A percentile compares a stretch with the other conserved stretches of the same genome.
Evolutionary conservation across 2,329 filamentous ascomycete species (phyloP).

Genomic region (Monosporascus sp.): DNA sequence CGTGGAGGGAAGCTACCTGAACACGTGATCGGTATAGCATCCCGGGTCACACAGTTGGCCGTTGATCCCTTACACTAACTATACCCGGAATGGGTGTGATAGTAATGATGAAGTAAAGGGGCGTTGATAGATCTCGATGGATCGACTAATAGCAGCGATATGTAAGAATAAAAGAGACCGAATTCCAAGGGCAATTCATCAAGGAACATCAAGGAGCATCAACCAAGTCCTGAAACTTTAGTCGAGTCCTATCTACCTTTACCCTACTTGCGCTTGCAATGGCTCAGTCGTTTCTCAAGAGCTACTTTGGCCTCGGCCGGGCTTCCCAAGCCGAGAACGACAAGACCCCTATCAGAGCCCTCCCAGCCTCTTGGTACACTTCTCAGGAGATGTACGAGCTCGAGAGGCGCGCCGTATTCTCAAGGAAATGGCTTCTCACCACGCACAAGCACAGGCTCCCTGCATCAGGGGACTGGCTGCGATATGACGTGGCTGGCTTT

Average conservation of each 20-base stretch:
- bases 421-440: constrained; percentile 49
- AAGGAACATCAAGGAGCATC: not conserved
- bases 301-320: constrained; percentile 33
- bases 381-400: constrained; percentile 51
- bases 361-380: constrained; percentile 49
- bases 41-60: not conserved
- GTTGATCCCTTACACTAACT: not conserved
- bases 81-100: not conserved
- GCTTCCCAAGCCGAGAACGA: constrained; percentile 5
- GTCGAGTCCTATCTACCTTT: not conserved
- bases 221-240: not conserved
- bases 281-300: constrained; percentile 24
- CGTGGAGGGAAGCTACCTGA: not conserved
- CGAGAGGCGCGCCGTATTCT: constrained; percentile 53
- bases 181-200: not conserved
- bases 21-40: not conserved
- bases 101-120: not conserved
- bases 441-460: constrained; percentile 34
- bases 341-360: constrained; percentile 19
- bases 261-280: constrained; percentile 12
- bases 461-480: constrained; percentile 47
- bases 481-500: constrained; percentile 50
- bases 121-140: not conserved
- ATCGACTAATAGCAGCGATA: not conserved
- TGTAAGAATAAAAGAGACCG: not conserved